Evolutionary conservation across 148 eudicot species (phyloP), one percentile per base, ranked within the genome.

Genomic region (Polygonum aviculare): DNA sequence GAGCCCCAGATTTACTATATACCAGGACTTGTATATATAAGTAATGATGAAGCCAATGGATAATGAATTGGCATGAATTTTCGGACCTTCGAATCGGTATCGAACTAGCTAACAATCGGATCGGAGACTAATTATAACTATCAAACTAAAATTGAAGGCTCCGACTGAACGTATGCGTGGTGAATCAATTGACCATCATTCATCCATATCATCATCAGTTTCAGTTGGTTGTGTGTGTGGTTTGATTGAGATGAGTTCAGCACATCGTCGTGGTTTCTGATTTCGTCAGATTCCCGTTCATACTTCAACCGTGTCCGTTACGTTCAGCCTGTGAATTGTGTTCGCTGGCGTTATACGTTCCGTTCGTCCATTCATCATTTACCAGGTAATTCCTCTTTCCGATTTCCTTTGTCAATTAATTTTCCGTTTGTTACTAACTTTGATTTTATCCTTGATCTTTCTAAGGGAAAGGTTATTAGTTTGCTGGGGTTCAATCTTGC

Each of bases 11-110:
- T 67, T 67, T 67, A 67, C 45, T 35, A 38, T 60, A 60, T 62
- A 62, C 39, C 72, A 36, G 72, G 72, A 67, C 72, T 14, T 67
- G 72, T 67, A 67, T 36, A 67, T 67, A 67, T 67, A 67, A 67
- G 72, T 36, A 67, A 67, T 67, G 44, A 67, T 67, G 44, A 67
- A 67, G 72, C 72, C 72, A 33, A 44, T 44, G 47, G 47, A 51
- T 51, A 51, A 3, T 57, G 69, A 60, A 38, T 67, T 67, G 72
- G 72, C 72, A 67, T 15, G 38, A 38, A 2, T 67, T 67, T 67
- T 35, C 45, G 72, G 72, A 67, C 72, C 72, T 67, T 67, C 10
- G 19, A 67, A 16, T 67, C 72, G 72, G 72, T 5, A 67, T 35
- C 72, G 72, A 15, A 67, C 45, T 67, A 15, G 38, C 45, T 67